These are phyloP conservation scores for Cryphonectria radicalis DNA, from an alignment of 2,329 filamentous ascomycete genomes.

Conservation along the genomic window DNA sequence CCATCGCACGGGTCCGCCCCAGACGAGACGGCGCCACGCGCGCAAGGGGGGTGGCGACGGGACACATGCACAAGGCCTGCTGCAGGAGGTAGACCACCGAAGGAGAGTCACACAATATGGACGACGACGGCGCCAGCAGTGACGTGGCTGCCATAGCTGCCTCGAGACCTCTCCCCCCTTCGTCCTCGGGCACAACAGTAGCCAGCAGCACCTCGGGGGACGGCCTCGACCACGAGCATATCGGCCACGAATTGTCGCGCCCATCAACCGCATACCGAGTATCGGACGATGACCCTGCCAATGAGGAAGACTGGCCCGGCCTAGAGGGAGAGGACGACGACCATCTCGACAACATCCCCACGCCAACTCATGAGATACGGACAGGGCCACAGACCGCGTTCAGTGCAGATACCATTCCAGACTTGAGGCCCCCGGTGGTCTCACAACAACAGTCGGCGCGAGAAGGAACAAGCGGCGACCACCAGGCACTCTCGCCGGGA, in stretches of 20 bases:
- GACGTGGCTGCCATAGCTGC: slow-evolving; percentile 22
- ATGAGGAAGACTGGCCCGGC: slow-evolving; percentile 3
- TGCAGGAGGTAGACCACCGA: not conserved
- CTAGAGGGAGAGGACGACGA: not conserved
- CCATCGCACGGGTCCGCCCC: not conserved
- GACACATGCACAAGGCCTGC: not conserved
- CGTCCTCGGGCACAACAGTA: slow-evolving; percentile 22
- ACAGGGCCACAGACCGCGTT: slow-evolving; percentile 18
- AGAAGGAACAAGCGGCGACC: not conserved
- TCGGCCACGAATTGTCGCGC: slow-evolving; percentile 16
- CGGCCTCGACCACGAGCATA: slow-evolving; percentile 13
- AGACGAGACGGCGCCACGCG: slow-evolving; percentile 14
- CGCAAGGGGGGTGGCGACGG: not conserved
- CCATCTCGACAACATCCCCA: slow-evolving; percentile 21
- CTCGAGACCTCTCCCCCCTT: slow-evolving; percentile 23
- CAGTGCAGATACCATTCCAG: slow-evolving; percentile 19
- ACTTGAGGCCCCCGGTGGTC: slow-evolving; percentile 18
- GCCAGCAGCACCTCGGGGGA: slow-evolving; percentile 9
- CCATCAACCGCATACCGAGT: slow-evolving; percentile 26
- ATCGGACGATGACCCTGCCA: slow-evolving; percentile 5
- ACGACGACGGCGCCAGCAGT: slow-evolving; percentile 14
- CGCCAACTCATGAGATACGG: slow-evolving; percentile 17
- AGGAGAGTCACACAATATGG: slow-evolving; percentile 14
- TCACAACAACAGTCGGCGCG: slow-evolving; percentile 3
- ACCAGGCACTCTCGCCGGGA: slow-evolving; percentile 22